Evolutionary conservation across 192 early-diverging fungal genomes (phyloP).

Genomic region (Podila minutissima): DNA sequence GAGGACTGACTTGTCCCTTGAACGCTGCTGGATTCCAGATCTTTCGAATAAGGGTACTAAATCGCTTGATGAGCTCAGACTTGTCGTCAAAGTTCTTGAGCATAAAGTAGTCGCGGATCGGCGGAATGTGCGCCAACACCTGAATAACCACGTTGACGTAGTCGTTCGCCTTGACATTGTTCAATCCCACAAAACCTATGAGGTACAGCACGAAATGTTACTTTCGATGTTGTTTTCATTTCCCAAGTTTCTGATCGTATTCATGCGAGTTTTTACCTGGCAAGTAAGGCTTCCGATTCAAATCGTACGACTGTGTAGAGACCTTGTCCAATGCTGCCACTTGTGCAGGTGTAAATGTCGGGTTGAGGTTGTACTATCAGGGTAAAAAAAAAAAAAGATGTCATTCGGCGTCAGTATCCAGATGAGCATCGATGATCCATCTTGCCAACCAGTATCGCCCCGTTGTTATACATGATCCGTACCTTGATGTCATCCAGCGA

Average conservation of each 20-base stretch:
- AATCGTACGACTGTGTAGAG: slow-evolving; percentile 72
- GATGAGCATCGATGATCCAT: too few relatives aligned
- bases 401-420: too few relatives aligned
- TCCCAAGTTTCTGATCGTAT: background rate
- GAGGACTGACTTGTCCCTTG: slow-evolving; percentile 95
- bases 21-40: slow-evolving; percentile 94
- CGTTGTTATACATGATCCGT: background rate
- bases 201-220: background rate
- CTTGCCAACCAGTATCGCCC: background rate
- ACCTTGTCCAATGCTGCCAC: slow-evolving; percentile 75
- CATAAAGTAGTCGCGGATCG: slow-evolving; percentile 87
- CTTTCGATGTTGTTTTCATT: background rate
- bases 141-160: slow-evolving; percentile 95
- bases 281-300: slow-evolving; percentile 86
- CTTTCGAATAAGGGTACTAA: slow-evolving; percentile 84
- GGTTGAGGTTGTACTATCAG: slow-evolving; percentile 82
- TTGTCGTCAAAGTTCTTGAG: slow-evolving; percentile 61
- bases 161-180: slow-evolving; percentile 95
- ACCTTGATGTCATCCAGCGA: slow-evolving; percentile 95
- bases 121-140: slow-evolving; percentile 85
- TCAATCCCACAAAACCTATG: slow-evolving; percentile 90
- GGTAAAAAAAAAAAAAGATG: too few relatives aligned
- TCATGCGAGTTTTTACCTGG: slow-evolving; percentile 62
- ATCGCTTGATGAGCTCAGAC: slow-evolving; percentile 74
- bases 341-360: slow-evolving; percentile 76